These are phyloP conservation scores for Termitomyces eurrhizus DNA, from an alignment of 768 basidiomycete genomes.

Conservation along the genomic window DNA sequence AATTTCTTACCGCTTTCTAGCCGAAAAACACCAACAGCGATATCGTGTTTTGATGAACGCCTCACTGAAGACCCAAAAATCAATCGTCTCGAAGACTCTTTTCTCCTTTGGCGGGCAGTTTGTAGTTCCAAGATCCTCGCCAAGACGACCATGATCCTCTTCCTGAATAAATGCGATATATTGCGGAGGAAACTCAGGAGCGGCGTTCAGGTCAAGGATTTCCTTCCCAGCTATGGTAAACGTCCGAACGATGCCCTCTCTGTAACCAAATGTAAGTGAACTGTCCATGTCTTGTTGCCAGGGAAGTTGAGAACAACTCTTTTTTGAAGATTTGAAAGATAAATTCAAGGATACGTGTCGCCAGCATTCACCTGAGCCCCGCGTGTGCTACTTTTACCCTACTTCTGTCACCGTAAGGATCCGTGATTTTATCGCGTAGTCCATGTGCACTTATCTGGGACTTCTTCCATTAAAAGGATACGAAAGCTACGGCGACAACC, in stretches of 20 bases:
- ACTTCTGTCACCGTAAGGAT: conserved; percentile 52
- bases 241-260: conserved; percentile 52
- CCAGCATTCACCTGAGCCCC: conserved; percentile 43
- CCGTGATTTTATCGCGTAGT: not conserved
- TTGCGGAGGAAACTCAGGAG: conserved; percentile 43
- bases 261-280: conserved; percentile 53
- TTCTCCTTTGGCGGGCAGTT: conserved; percentile 62
- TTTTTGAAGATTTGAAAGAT: conserved; percentile 34
- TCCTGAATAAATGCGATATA: conserved; percentile 73
- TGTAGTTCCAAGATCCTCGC: conserved; percentile 56
- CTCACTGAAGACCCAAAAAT: conserved; percentile 56
- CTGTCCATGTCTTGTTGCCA: not conserved
- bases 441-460: not conserved
- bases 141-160: conserved; percentile 61
- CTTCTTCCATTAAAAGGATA: conserved; percentile 38
- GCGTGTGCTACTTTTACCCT: conserved; percentile 53
- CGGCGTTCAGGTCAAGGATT: conserved; percentile 41
- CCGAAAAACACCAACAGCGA: conserved; percentile 21
- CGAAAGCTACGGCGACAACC: conserved; percentile 49
- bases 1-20: not conserved
- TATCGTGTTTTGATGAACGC: conserved; percentile 43
- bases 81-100: conserved; percentile 70
- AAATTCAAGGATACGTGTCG: conserved; percentile 51
- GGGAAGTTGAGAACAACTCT: not conserved
- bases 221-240: conserved; percentile 59